Conservation (phyloP, 352 stramenopile genomes). For the Phytophthora hibernalis region DNA sequence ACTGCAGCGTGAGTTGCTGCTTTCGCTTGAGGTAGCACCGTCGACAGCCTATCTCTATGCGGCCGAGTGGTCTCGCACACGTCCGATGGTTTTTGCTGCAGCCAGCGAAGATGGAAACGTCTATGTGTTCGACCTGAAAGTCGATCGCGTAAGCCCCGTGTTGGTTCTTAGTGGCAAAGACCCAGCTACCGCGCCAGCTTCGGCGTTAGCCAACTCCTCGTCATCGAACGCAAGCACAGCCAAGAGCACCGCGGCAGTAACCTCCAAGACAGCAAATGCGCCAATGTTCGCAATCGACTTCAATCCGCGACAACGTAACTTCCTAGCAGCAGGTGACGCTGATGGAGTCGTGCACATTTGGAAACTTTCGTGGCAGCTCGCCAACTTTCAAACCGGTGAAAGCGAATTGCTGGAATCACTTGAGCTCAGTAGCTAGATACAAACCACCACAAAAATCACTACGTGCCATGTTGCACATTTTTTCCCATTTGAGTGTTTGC, state of each 20-base stretch:
- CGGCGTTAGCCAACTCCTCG: conserved; percentile 11
- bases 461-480: conserved; percentile 24
- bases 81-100: conserved; percentile 78
- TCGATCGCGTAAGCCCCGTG: conserved; percentile 52
- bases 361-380: conserved; percentile 86
- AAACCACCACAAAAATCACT: conserved; percentile 12
- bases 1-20: conserved; percentile 63
- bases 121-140: conserved; percentile 82
- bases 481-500: conserved; percentile 11
- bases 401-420: conserved; percentile 57
- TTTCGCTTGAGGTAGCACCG: conserved; percentile 71
- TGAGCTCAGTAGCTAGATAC: conserved; percentile 26
- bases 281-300: conserved; percentile 78
- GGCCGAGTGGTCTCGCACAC: conserved; percentile 76
- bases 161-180: conserved; percentile 55
- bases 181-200: conserved; percentile 13
- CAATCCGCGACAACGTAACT: conserved; percentile 85
- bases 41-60: conserved; percentile 79
- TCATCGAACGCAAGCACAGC: conserved; percentile 9
- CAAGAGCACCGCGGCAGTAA: conserved; percentile 3
- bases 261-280: conserved; percentile 24
- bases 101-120: conserved; percentile 75
- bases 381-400: conserved; percentile 81
- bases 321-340: conserved; percentile 77
- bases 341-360: conserved; percentile 76